phyloP scores from a whole-genome alignment of 2,329 filamentous ascomycete genomes.

The Ceratocystis destructans region DNA sequence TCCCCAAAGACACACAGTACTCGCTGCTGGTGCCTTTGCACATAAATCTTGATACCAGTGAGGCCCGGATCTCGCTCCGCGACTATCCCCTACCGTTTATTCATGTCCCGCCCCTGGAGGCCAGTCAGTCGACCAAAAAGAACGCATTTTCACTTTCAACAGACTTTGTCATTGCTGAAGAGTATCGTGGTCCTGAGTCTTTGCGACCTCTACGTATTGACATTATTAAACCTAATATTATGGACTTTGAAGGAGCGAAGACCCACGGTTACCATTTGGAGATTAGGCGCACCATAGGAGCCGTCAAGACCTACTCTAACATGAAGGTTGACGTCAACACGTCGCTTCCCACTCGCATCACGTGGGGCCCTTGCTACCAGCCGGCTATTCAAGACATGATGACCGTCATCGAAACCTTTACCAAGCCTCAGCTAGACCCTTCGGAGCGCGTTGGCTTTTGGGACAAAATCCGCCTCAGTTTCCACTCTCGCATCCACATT shows the following conservation, averaged over 20 bases:
- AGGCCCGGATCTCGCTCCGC: constrained; percentile 70
- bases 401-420: constrained; percentile 97
- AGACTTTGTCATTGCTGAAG: constrained; percentile 92
- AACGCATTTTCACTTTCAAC: constrained; percentile 74
- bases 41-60: constrained; percentile 77
- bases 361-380: constrained; percentile 95
- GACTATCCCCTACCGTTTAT: constrained; percentile 89
- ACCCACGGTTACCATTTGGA: constrained; percentile 60
- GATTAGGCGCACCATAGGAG: constrained; percentile 78
- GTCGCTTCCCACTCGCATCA: constrained; percentile 77
- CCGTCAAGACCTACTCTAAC: constrained; percentile 93
- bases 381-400: constrained; percentile 99
- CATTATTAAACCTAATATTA: constrained; percentile 53
- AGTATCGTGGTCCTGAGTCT: constrained; percentile 69
- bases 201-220: constrained; percentile 68
- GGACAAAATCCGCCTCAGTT: constrained; percentile 92
- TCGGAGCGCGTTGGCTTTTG: constrained; percentile 94
- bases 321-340: constrained; percentile 89
- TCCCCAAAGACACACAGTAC: constrained; percentile 85
- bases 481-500: constrained; percentile 80
- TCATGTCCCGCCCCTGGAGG: constrained; percentile 72
- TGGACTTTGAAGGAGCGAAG: constrained; percentile 15
- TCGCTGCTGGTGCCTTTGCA: constrained; percentile 81
- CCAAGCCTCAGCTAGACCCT: constrained; percentile 84
- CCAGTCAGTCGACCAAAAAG: constrained; percentile 63